Conservation (phyloP, 352 stramenopile species). For the Discostella stelligera region DNA sequence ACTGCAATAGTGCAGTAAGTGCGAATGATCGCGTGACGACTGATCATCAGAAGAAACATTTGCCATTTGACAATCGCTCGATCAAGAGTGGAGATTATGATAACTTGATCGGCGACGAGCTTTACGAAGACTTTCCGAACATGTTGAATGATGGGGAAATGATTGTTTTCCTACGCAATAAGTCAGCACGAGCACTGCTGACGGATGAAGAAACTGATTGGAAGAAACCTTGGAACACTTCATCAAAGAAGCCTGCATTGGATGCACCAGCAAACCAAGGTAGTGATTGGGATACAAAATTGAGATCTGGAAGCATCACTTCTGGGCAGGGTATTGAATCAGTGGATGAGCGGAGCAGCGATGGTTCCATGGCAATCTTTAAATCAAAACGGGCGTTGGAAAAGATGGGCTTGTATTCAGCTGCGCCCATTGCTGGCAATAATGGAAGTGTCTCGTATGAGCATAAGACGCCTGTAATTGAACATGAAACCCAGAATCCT, state of each 20-base stretch:
- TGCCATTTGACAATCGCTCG: conserved; percentile 9
- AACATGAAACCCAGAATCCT: neutral
- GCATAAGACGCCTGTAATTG: neutral
- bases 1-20: conserved; percentile 15
- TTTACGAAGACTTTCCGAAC: conserved; percentile 50
- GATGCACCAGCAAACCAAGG: conserved; percentile 7
- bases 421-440: neutral
- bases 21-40: neutral
- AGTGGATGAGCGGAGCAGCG: conserved; percentile 12
- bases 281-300: neutral
- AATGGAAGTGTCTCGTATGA: neutral
- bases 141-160: conserved; percentile 9
- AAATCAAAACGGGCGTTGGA: conserved; percentile 39
- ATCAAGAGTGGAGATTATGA: conserved; percentile 30
- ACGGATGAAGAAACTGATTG: conserved; percentile 36
- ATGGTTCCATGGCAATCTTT: conserved; percentile 27
- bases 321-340: conserved; percentile 6
- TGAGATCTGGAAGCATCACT: conserved; percentile 8
- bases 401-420: conserved; percentile 31
- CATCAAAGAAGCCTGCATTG: conserved; percentile 8
- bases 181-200: conserved; percentile 5
- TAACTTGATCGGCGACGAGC: conserved; percentile 14
- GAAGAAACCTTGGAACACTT: conserved; percentile 39
- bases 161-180: conserved; percentile 19
- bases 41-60: neutral